phyloP scores from a whole-genome alignment of 352 stramenopile species.

The Phytophthora syringae region DNA sequence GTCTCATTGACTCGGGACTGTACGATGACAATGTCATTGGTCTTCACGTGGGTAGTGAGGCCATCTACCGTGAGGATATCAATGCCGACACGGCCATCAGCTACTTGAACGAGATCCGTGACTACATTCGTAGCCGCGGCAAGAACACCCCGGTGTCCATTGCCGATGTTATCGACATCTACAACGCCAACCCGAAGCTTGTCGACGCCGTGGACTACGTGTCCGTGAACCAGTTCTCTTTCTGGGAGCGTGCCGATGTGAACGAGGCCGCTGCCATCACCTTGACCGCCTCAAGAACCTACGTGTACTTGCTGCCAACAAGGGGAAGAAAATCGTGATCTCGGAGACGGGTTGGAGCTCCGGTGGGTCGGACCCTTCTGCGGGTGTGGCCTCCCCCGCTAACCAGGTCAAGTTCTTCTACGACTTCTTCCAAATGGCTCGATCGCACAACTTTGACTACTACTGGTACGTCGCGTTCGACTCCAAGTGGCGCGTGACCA shows the following conservation, averaged over 20 bases:
- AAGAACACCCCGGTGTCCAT: constrained; percentile 68
- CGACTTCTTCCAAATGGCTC: constrained; percentile 70
- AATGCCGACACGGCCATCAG: constrained; percentile 49
- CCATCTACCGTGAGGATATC: constrained; percentile 74
- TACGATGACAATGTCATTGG: constrained; percentile 58
- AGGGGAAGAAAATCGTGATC: constrained; percentile 70
- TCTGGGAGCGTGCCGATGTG: constrained; percentile 65
- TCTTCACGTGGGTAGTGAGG: constrained; percentile 69
- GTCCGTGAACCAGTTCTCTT: constrained; percentile 83
- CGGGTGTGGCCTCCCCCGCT: constrained; percentile 46
- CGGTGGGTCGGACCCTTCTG: constrained; percentile 30
- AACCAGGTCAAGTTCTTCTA: constrained; percentile 75
- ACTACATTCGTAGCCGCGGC: constrained; percentile 43
- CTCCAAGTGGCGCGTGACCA: constrained; percentile 57
- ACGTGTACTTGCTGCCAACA: constrained; percentile 44
- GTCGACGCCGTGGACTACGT: constrained; percentile 71
- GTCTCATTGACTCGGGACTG: constrained; percentile 46
- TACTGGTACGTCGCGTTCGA: constrained; percentile 84
- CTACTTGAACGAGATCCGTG: constrained; percentile 72
- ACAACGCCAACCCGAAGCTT: constrained; percentile 63
- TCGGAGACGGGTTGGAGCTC: constrained; percentile 79
- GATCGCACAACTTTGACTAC: constrained; percentile 57
- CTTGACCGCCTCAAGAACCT: constrained; percentile 63
- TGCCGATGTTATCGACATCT: constrained; percentile 75
- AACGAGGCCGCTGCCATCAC: constrained; percentile 54